Conservation (phyloP, 495 filamentous ascomycete genomes). For the Cetradonia linearis region DNA sequence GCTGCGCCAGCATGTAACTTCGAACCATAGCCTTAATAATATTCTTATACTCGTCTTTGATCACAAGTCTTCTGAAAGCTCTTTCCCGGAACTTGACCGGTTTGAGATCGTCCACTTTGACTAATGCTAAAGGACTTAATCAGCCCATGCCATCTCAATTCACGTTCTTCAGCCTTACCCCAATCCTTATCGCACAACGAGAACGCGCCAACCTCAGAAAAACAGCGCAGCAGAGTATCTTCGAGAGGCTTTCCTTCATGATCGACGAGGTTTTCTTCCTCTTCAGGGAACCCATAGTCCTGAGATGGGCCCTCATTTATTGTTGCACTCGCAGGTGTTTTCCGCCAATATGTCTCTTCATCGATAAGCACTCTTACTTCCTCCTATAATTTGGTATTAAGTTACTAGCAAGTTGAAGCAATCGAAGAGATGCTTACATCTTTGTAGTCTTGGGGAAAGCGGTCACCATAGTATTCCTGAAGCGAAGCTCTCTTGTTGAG, state of each 20-base stretch:
- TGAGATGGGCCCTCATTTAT: conserved; percentile 8
- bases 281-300: conserved; percentile 18
- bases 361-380: conserved; percentile 18
- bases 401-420: not conserved
- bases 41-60: conserved; percentile 22
- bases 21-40: conserved; percentile 22
- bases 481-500: conserved; percentile 18
- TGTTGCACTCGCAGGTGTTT: conserved; percentile 3
- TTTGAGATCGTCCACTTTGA: conserved; percentile 21
- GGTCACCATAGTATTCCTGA: conserved; percentile 18
- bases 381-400: conserved; percentile 7
- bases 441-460: conserved; percentile 19
- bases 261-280: conserved; percentile 17
- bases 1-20: conserved; percentile 11
- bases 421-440: conserved; percentile 7
- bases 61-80: conserved; percentile 21
- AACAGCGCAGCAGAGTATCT: conserved; percentile 16
- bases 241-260: conserved; percentile 13
- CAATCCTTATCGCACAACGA: conserved; percentile 21
- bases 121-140: conserved; percentile 10
- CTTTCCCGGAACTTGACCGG: conserved; percentile 18
- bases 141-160: not conserved
- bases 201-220: conserved; percentile 20
- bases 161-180: conserved; percentile 7
- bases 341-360: conserved; percentile 18